Base-by-base conservation (phyloP, 1,139 yeast genomes). In the Zhuliangozyma blackwelliae region DNA sequence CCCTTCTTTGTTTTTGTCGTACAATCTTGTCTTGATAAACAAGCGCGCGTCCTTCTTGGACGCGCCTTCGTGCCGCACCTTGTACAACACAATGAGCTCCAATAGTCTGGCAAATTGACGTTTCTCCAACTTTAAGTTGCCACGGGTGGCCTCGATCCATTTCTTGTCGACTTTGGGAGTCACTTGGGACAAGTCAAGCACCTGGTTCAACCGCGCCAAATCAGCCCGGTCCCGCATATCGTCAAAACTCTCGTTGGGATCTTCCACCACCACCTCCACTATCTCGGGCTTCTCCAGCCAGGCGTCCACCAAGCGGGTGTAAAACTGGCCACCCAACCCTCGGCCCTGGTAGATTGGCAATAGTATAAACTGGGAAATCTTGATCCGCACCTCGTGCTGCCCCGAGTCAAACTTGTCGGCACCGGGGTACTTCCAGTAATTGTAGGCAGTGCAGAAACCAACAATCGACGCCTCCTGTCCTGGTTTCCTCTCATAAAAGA, bases 161-260 rank as follows among this genome's bases (percentile, higher is more conserved):
- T 57, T 61, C 1, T 51, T 38, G n/a, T 57, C 63, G 5, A 68
- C 50, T 3, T 41, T 44, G 10, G 57, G 48, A 7, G 52, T 49
- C 25, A 65, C 45, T 11, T 51, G 49, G 10, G 43, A 43, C 33
- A 59, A 46, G 41, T 58, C 56, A 8, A 61, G 40, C 19, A 39
- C 40, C 16, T 36, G 33, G 13, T 49, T 52, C 34, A 89, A 61
- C 45, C 85, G 63, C 32, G 65, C 61, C 47, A 92, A 67, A 54
- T 92, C 98, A 41, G 82, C 74, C 26, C 92, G 67, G 57, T 92
- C 97, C 44, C 98, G 72, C 50, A 94, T 64, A 54, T 87, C 95
- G 54, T 92, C 98, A 61, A 92, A 92, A 31, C 80, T 79, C 56
- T 90, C 97, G 53, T 85, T 87, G 3, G 98, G 98, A 55, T 94